phyloP scores from a whole-genome alignment of 2,329 filamentous ascomycete genomes.

The Dothidotthia symphoricarpi region DNA sequence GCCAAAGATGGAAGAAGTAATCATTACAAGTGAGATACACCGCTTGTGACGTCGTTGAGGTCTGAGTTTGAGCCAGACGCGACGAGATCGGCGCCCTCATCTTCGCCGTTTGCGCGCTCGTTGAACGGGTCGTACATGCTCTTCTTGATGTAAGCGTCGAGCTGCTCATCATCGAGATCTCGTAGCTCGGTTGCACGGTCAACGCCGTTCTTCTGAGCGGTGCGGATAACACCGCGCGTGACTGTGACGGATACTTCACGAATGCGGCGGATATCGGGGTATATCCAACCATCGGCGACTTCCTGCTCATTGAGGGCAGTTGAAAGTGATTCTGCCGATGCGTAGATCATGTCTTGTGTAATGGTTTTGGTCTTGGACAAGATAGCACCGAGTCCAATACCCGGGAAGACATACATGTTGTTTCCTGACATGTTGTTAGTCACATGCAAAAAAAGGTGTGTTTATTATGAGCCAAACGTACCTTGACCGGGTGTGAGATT shows the following conservation, averaged over 20 bases:
- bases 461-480: constrained; percentile 13
- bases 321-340: constrained; percentile 78
- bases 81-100: constrained; percentile 38
- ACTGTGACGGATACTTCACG: constrained; percentile 85
- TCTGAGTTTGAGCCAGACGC: constrained; percentile 21
- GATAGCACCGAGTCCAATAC: constrained; percentile 89
- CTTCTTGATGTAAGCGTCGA: constrained; percentile 62
- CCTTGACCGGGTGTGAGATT: constrained; percentile 51
- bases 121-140: constrained; percentile 54
- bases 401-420: constrained; percentile 94
- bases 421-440: constrained; percentile 65
- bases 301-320: constrained; percentile 78
- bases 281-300: constrained; percentile 78
- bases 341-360: constrained; percentile 97
- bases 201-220: constrained; percentile 73
- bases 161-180: constrained; percentile 64
- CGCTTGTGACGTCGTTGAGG: constrained; percentile 28
- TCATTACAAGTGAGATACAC: constrained; percentile 34
- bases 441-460: constrained; percentile 1
- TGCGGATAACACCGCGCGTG: constrained; percentile 88
- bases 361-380: constrained; percentile 82
- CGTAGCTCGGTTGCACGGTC: constrained; percentile 60
- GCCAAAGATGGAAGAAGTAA: constrained; percentile 12
- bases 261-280: constrained; percentile 87
- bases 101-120: constrained; percentile 44